Conservation (phyloP, 768 basidiomycete genomes). For the Termitomyces sp. region DNA sequence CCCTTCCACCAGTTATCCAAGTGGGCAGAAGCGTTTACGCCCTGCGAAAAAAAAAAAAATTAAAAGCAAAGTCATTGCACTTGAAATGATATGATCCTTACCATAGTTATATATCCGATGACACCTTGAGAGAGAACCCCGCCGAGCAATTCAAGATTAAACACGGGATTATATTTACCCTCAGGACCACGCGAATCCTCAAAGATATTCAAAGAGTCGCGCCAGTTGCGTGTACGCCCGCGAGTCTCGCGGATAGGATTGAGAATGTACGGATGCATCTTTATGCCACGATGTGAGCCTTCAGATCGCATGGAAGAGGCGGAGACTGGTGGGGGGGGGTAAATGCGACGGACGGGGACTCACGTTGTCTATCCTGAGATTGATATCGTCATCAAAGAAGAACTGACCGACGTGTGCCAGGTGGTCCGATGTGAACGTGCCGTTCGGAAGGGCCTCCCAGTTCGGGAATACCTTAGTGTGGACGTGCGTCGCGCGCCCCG, state of each 20-base stretch:
- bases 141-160: conserved; percentile 44
- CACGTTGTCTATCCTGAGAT: conserved; percentile 42
- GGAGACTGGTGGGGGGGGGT: background rate
- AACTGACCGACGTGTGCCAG: conserved; percentile 48
- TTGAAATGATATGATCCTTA: conserved; percentile 10
- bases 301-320: no score
- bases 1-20: conserved; percentile 33
- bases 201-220: conserved; percentile 51
- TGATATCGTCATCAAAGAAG: conserved; percentile 53
- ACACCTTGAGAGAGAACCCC: conserved; percentile 47
- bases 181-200: conserved; percentile 45
- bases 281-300: background rate
- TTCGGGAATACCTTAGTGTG: conserved; percentile 51
- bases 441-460: conserved; percentile 39
- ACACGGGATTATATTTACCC: conserved; percentile 47
- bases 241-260: conserved; percentile 43
- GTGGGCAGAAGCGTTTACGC: conserved; percentile 34
- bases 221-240: conserved; percentile 48
- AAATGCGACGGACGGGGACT: conserved; percentile 2
- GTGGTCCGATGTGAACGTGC: conserved; percentile 38
- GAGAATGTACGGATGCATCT: conserved; percentile 48
- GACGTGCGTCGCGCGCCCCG: conserved; percentile 50
- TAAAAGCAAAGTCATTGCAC: no score
- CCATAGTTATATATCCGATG: conserved; percentile 54
- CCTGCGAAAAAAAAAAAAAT: conserved; percentile 3